phyloP scores from a whole-genome alignment of 2,329 filamentous ascomycete species.

The Endocalyx cinctus region DNA sequence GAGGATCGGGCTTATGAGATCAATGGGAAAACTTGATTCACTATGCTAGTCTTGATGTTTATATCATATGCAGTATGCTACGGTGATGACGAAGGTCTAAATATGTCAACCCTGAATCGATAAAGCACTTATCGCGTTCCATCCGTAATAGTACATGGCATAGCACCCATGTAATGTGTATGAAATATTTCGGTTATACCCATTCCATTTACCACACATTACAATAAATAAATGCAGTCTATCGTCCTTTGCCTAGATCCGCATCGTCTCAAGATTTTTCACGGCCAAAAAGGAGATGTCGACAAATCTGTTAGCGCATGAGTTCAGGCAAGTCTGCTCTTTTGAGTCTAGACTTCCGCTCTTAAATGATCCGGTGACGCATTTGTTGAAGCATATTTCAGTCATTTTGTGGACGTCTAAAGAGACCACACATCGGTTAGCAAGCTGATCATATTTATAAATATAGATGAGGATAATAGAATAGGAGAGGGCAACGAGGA shows the following conservation, averaged over 20 bases:
- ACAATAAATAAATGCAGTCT: too few species aligned
- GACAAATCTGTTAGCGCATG: conserved; percentile 92
- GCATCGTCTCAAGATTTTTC: conserved; percentile 69
- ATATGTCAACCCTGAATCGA: too few species aligned
- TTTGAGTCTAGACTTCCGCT: conserved; percentile 65
- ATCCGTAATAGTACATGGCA: too few species aligned
- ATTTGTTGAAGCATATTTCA: conserved; percentile 93
- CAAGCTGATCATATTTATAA: too few species aligned
- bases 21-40: conserved; percentile 29
- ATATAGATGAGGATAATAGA: conserved; percentile 1
- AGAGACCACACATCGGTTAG: too few species aligned
- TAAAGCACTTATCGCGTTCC: too few species aligned
- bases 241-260: too few species aligned
- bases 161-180: too few species aligned
- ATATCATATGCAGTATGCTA: too few species aligned
- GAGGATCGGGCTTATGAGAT: conserved; percentile 28
- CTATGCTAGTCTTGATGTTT: conserved; percentile 15
- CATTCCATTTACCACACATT: too few species aligned
- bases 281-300: conserved; percentile 84
- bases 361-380: conserved; percentile 70
- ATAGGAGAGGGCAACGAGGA: conserved; percentile 43
- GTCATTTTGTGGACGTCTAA: conserved; percentile 52
- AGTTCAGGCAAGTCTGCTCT: conserved; percentile 81
- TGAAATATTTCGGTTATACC: too few species aligned
- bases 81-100: too few species aligned